Evolutionary conservation across 2,329 filamentous ascomycete genomes (phyloP).

Genomic region (Monilinia laxa): DNA sequence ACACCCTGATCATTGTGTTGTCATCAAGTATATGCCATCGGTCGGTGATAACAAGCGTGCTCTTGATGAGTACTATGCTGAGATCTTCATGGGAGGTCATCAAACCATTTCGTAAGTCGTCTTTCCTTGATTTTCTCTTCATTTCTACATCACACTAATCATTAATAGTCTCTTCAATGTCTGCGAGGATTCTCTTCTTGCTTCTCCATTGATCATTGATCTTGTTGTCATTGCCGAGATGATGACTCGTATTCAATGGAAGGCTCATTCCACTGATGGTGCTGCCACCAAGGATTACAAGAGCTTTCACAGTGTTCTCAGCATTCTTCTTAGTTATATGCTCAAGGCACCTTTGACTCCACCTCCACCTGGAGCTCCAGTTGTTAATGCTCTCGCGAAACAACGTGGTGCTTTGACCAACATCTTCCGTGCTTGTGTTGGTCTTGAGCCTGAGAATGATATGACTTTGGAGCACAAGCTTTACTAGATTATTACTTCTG

Average conservation of each 20-base stretch:
- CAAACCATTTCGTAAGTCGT: constrained; percentile 80
- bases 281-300: constrained; percentile 67
- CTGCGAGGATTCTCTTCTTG: constrained; percentile 95
- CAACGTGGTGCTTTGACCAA: constrained; percentile 93
- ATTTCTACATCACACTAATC: constrained; percentile 26
- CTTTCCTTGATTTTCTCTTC: constrained; percentile 24
- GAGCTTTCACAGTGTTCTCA: constrained; percentile 95
- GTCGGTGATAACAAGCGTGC: constrained; percentile 99
- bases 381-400: constrained; percentile 93
- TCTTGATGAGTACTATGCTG: constrained; percentile 97
- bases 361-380: constrained; percentile 87
- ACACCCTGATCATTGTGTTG: constrained; percentile 96
- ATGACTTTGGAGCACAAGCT: constrained; percentile 99
- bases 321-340: constrained; percentile 98
- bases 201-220: constrained; percentile 95
- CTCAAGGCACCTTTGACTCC: constrained; percentile 93
- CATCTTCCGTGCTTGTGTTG: constrained; percentile 97
- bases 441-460: constrained; percentile 94
- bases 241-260: constrained; percentile 98
- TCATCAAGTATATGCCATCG: constrained; percentile 99
- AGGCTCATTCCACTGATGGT: constrained; percentile 55
- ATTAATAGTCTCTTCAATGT: constrained; percentile 83
- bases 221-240: constrained; percentile 90
- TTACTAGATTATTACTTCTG: constrained; percentile 54
- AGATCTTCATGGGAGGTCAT: constrained; percentile 98